A percentile compares a stretch with the other conserved stretches of the same genome.
phyloP scores from a whole-genome alignment of 1,284 basidiomycete genomes.

The Ganoderma lucidum region DNA sequence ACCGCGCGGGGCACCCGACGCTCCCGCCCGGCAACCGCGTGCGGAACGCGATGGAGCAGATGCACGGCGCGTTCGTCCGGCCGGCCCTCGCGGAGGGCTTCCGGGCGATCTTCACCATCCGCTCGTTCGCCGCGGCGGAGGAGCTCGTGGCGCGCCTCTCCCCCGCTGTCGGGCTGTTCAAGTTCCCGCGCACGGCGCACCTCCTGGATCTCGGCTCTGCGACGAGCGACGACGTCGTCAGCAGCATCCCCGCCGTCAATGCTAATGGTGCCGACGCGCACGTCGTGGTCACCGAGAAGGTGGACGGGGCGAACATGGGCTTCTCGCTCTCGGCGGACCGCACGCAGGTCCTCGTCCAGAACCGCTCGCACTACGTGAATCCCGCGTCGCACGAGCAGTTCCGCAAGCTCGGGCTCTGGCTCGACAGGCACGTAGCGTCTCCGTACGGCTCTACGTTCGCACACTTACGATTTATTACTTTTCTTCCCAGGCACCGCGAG shows the following conservation, averaged over 20 bases:
- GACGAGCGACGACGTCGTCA: slow-evolving; percentile 56
- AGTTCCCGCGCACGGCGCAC: slow-evolving; percentile 70
- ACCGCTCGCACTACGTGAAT: slow-evolving; percentile 69
- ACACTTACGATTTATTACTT: not conserved
- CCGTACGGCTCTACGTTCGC: not conserved
- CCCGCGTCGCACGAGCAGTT: slow-evolving; percentile 64
- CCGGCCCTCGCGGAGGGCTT: slow-evolving; percentile 62
- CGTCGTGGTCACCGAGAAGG: slow-evolving; percentile 66
- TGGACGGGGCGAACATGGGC: slow-evolving; percentile 74
- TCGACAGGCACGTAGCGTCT: slow-evolving; percentile 40
- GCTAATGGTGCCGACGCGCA: slow-evolving; percentile 18
- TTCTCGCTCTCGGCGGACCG: slow-evolving; percentile 61
- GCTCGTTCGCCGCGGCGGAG: slow-evolving; percentile 57
- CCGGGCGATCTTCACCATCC: slow-evolving; percentile 52
- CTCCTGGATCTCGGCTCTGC: slow-evolving; percentile 64
- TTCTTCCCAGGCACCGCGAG: slow-evolving; percentile 45
- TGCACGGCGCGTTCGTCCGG: slow-evolving; percentile 52
- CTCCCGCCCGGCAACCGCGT: slow-evolving; percentile 63
- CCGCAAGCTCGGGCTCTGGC: slow-evolving; percentile 61
- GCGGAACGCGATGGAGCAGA: slow-evolving; percentile 61
- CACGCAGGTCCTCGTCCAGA: slow-evolving; percentile 60
- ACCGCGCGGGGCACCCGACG: slow-evolving; percentile 63
- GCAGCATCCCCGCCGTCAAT: slow-evolving; percentile 19
- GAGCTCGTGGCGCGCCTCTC: slow-evolving; percentile 57
- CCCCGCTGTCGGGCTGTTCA: slow-evolving; percentile 53